phyloP scores from a whole-genome alignment of 192 early-diverging fungal species.

The Linnemannia schmuckeri region DNA sequence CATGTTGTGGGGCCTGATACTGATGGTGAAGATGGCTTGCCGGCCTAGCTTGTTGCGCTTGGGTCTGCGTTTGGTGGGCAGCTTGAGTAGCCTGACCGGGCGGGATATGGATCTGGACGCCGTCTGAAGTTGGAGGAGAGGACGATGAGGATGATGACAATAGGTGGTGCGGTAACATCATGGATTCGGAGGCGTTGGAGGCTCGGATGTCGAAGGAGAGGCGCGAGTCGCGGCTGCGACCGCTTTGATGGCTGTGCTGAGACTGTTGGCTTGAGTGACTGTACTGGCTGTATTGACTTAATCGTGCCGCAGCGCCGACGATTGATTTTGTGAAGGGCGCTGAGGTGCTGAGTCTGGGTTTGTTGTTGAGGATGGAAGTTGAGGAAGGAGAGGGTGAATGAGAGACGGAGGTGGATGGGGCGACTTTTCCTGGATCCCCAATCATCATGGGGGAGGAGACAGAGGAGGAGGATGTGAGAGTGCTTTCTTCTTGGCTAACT shows the following conservation, averaged over 20 bases:
- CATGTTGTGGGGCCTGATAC: conserved; percentile 24
- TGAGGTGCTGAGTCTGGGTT: conserved; percentile 6
- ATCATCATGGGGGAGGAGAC: neutral
- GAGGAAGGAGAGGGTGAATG: conserved; percentile 4
- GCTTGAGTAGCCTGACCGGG: neutral
- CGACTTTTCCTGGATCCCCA: neutral
- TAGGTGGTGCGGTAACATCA: neutral
- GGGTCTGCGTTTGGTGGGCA: neutral
- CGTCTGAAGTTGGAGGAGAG: neutral
- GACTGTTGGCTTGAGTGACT: conserved; percentile 43
- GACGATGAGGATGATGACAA: neutral
- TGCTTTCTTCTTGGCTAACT: conserved; percentile 23
- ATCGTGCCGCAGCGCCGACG: neutral
- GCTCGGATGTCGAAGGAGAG: conserved; percentile 32
- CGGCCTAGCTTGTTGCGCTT: neutral
- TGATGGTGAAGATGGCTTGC: neutral
- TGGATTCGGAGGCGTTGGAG: neutral
- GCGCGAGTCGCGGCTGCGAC: conserved; percentile 36
- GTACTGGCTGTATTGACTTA: conserved; percentile 48
- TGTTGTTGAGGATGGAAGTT: neutral
- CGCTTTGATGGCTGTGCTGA: conserved; percentile 42
- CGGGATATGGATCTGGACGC: neutral
- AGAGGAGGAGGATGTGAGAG: neutral
- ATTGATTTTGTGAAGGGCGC: conserved; percentile 27
- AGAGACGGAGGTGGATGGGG: neutral